Percentiles rank a stretch among this genome's conserved stretches.
Evolutionary conservation across 2,329 filamentous ascomycete genomes (phyloP).

Genomic region (Spiromastix sp.): DNA sequence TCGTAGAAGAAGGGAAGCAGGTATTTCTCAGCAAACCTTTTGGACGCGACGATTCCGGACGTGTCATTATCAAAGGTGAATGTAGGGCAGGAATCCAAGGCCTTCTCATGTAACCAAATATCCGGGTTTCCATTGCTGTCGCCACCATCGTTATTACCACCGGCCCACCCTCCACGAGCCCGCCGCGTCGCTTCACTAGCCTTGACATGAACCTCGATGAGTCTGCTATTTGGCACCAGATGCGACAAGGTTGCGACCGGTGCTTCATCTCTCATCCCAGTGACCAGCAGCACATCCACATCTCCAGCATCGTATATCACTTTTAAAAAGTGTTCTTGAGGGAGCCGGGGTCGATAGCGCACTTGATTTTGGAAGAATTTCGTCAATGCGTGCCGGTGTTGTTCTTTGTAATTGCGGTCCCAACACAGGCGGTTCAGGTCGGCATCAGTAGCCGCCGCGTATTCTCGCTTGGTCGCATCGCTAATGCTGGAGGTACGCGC

Average conservation of each 20-base stretch:
- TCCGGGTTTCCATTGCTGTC: conserved; percentile 12
- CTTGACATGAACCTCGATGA: conserved; percentile 45
- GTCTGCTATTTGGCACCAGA: conserved; percentile 41
- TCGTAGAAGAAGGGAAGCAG: conserved; percentile 39
- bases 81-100: conserved; percentile 29
- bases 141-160: conserved; percentile 10
- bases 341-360: conserved; percentile 34
- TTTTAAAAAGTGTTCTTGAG: conserved; percentile 41
- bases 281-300: conserved; percentile 50
- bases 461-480: conserved; percentile 47
- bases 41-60: conserved; percentile 29
- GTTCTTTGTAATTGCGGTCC: conserved; percentile 52
- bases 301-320: conserved; percentile 32
- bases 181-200: conserved; percentile 29
- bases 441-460: conserved; percentile 40
- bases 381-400: conserved; percentile 45
- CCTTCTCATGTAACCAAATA: conserved; percentile 13
- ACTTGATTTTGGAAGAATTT: conserved; percentile 42
- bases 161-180: conserved; percentile 24
- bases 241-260: conserved; percentile 46
- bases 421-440: conserved; percentile 38
- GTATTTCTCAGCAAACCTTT: conserved; percentile 31
- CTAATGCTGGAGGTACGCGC: conserved; percentile 46
- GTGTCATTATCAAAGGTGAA: conserved; percentile 44
- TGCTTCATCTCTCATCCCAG: conserved; percentile 52